phyloP scores from a whole-genome alignment of 495 filamentous ascomycete genomes.

The Aspergillus egyptiacus region DNA sequence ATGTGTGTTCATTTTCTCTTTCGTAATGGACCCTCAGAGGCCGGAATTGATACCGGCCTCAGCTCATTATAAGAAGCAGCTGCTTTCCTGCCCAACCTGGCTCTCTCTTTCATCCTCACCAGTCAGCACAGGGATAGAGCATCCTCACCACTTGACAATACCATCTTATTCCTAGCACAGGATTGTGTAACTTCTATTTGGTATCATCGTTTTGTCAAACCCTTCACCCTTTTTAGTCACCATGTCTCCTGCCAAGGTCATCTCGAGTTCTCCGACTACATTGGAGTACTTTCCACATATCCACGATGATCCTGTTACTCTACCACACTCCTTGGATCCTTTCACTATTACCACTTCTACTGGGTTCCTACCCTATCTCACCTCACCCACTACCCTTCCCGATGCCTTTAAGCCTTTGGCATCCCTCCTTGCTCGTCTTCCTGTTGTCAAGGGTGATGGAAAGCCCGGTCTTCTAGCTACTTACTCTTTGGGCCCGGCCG shows the following conservation, averaged over 20 bases:
- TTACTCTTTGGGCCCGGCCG: slow-evolving; percentile 62
- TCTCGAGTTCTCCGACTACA: slow-evolving; percentile 30
- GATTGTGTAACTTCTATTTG: neutral
- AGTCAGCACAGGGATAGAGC: neutral
- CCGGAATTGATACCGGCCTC: slow-evolving; percentile 62
- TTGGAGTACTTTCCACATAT: slow-evolving; percentile 52
- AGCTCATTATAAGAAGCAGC: slow-evolving; percentile 48
- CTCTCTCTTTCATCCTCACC: slow-evolving; percentile 15
- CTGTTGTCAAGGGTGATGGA: slow-evolving; percentile 63
- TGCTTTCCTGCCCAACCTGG: slow-evolving; percentile 27
- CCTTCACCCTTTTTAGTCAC: neutral
- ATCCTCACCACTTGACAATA: neutral
- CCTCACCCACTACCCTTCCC: slow-evolving; percentile 44
- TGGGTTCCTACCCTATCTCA: slow-evolving; percentile 58
- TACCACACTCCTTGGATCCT: slow-evolving; percentile 53
- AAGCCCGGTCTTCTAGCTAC: slow-evolving; percentile 69
- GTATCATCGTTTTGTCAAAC: neutral
- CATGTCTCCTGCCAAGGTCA: slow-evolving; percentile 16
- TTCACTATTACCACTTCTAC: slow-evolving; percentile 84
- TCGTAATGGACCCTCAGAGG: slow-evolving; percentile 37
- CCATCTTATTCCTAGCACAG: neutral
- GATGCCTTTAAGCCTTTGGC: slow-evolving; percentile 62
- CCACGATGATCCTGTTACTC: slow-evolving; percentile 49
- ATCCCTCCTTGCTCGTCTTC: slow-evolving; percentile 65
- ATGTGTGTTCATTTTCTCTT: slow-evolving; percentile 29